Conservation (phyloP, 345 rosid genomes). For the Aquilaria yunnanensis region DNA sequence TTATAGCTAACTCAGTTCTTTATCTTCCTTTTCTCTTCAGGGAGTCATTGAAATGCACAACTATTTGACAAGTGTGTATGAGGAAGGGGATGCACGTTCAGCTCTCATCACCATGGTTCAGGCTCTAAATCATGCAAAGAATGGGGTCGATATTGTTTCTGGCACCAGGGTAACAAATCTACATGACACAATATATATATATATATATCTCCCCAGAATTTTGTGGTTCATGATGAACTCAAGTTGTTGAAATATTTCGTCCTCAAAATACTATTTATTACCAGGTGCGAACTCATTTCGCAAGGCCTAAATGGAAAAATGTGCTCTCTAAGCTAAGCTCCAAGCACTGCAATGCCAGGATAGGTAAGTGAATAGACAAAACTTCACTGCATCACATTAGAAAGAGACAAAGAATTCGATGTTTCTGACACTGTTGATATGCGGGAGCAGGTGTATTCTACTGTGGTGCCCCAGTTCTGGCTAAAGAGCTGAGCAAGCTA, state of each 20-base stretch:
- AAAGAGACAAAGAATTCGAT: too few relatives aligned
- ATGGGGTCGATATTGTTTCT: conserved; percentile 93
- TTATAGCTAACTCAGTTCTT: neutral
- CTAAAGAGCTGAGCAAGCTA: conserved; percentile 83
- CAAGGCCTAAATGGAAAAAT: conserved; percentile 95
- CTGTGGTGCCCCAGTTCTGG: conserved; percentile 95
- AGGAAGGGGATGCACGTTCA: conserved; percentile 99
- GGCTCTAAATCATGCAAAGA: conserved; percentile 96
- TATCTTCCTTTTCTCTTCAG: conserved; percentile 26
- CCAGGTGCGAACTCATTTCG: conserved; percentile 95
- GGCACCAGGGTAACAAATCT: conserved; percentile 68
- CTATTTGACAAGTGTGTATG: conserved; percentile 94
- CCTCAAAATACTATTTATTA: neutral
- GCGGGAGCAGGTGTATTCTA: conserved; percentile 80
- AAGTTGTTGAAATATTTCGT: too few relatives aligned
- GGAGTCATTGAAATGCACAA: conserved; percentile 99
- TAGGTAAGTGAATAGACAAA: conserved; percentile 42
- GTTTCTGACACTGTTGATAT: conserved; percentile 3
- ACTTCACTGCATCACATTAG: neutral
- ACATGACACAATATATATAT: neutral
- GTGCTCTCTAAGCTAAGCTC: conserved; percentile 77
- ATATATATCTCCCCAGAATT: conserved; percentile 1
- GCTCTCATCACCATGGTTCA: conserved; percentile 99
- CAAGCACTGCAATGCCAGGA: conserved; percentile 83
- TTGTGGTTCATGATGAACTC: neutral